Base-by-base conservation (phyloP, 345 rosid species). In the Corchorus capsularis region DNA sequence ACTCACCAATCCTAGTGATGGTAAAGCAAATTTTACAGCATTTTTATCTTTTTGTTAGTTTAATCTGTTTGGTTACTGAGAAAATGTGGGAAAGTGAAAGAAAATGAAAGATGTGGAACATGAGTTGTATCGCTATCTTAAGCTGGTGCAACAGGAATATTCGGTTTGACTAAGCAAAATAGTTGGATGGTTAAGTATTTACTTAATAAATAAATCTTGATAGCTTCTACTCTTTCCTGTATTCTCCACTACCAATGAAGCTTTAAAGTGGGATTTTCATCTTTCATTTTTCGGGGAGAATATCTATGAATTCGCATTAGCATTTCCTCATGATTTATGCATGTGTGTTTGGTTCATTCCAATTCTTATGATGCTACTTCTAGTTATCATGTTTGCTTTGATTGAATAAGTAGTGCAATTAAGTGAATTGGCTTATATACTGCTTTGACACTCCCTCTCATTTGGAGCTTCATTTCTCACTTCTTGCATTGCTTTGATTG, bases 1-100 rank as follows among this genome's bases (percentile, higher is more conserved):
- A 75, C 83, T 56, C 78, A 95, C 99, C 72, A 89, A 84, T 84
- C 91, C 93, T 67, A 71, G 19, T 65, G 99, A 95, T 82, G 99
- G 99, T 92, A 85, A 87, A 34, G 27, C 46, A 34, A 52, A 34
- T 69, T 15, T 69, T 52, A 16, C 32, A 69, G 61, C 45, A 32
- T 50, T 69, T 2, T 13, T 67, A 16, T 50, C 4, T 4, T 5
- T 3, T 69, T 50, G 71, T 52, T 35, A 32, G 50, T 56, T 59
- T 41, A 49, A 43, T 67, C 43, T 70, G 22, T 32, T 39, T 69
- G 20, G 73, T 17, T 52, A 16, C 60, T 10, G 60, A 52, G 73
- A 69, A 69, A 34, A 52, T 52, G 60, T 34, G 46, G 73, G 59
- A 34, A 50, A 50, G 17, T 19, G 41, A 53, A 52, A 41, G 61